Base-by-base conservation (phyloP, 805 yeast species). In the Deakozyma indianensis region DNA sequence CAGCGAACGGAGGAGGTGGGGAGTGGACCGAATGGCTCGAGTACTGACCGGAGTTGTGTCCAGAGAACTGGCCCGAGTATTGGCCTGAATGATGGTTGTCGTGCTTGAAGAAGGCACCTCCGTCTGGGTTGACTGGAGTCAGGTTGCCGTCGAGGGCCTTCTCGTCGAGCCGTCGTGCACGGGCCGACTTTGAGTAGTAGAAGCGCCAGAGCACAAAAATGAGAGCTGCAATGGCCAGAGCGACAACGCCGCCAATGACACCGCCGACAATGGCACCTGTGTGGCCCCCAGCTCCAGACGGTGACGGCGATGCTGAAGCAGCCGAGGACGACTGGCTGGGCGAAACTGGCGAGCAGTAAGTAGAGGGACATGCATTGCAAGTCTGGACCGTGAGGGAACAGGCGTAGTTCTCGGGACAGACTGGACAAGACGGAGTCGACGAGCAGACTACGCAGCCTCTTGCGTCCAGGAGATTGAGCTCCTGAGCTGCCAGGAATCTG, bases 181-280 rank as follows among this genome's bases (percentile, higher is more conserved):
- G 58, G 48, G 45, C 57, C 52, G 50, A 67, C 38, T 32, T 32
- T 7, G 38, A 32, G 50, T 69, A 65, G 47, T 71, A 65, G 23
- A 69, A 57, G 43, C 56, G 67, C 50, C 70, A 64, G 22, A 66
- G 52, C 23, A 66, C 49, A 1, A 67, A 51, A 4, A 47, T 14
- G 1, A 68, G 55, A 3, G 73, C 48, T 1, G 74, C 52, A 1
- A 64, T 52, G 0, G 64, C 63, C 0, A 74, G 56, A 4, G 68
- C 74, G 1, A 65, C 70, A 1, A 75, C 67, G 16, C 82, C 80
- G 18, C 83, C 88, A 1, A 77, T 71, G 1, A 79, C 78, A 22
- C 87, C 88, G 21, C 87, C 90, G 0, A 80, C 83, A 20, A 80
- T 71, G 4, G 78, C 84, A 3, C 85, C 80, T 18, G 68, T 60